Conservation (phyloP, 2,329 filamentous ascomycete genomes). For the Microascus cirrosus region DNA sequence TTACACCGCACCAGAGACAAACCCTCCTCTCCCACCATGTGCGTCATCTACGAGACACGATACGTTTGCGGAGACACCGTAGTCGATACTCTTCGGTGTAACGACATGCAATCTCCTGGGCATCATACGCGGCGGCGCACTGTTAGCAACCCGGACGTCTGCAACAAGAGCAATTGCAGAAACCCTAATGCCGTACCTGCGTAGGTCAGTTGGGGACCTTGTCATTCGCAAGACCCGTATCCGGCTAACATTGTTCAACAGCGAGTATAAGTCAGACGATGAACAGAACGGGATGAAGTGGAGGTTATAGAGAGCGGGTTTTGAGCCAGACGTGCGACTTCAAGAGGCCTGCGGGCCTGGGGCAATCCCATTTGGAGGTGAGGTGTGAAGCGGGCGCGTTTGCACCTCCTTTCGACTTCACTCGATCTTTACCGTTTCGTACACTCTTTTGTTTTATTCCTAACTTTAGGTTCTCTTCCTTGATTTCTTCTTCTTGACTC, state of each 20-base stretch:
- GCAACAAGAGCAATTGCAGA: slow-evolving; percentile 1
- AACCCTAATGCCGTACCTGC: slow-evolving; percentile 1
- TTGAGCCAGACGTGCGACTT: neutral
- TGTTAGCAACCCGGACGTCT: neutral
- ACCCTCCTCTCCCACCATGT: neutral
- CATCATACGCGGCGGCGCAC: neutral
- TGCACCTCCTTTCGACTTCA: slow-evolving; percentile 1
- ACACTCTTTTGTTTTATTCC: slow-evolving; percentile 5
- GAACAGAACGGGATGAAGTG: neutral
- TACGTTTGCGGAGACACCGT: slow-evolving; percentile 2
- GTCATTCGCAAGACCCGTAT: neutral
- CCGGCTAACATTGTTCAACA: neutral
- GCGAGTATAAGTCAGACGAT: neutral
- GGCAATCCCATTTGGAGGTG: neutral
- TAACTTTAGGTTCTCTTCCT: slow-evolving; percentile 5
- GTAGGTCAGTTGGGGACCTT: slow-evolving; percentile 2
- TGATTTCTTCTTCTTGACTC: neutral
- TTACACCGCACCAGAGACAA: neutral
- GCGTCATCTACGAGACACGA: neutral
- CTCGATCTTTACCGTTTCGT: neutral
- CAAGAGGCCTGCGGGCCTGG: neutral
- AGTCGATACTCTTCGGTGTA: neutral
- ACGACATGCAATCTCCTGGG: neutral
- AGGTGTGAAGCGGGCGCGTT: neutral
- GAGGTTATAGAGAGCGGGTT: neutral